Conservation (phyloP, 805 yeast species). For the Ogataea pilisensis region DNA sequence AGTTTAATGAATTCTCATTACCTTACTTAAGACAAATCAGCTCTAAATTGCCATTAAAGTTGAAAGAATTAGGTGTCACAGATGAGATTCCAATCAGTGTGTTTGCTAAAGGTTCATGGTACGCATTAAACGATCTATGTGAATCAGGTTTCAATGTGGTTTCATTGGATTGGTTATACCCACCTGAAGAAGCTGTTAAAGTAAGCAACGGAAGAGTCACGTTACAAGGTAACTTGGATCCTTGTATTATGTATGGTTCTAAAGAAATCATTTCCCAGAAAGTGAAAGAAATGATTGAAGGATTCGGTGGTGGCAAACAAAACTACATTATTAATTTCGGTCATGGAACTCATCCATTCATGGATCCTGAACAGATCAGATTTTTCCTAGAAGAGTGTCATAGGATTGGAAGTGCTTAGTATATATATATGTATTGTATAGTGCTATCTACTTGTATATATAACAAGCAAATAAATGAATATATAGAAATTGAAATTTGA, state of each 20-base stretch:
- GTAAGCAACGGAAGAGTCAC: conserved; percentile 72
- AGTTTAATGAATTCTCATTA: conserved; percentile 81
- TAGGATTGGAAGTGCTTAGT: conserved; percentile 49
- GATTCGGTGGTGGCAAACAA: conserved; percentile 92
- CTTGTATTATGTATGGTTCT: conserved; percentile 90
- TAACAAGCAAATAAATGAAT: background rate
- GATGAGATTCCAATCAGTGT: conserved; percentile 83
- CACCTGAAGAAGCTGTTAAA: conserved; percentile 79
- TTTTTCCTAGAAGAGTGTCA: conserved; percentile 87
- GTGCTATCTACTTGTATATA: no score
- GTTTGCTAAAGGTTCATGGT: conserved; percentile 97
- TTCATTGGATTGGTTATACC: conserved; percentile 90
- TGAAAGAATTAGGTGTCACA: conserved; percentile 63
- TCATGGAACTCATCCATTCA: conserved; percentile 97
- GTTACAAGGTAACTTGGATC: conserved; percentile 93
- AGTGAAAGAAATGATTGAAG: conserved; percentile 82
- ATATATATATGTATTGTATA: background rate
- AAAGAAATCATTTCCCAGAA: conserved; percentile 74
- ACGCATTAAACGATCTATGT: conserved; percentile 82
- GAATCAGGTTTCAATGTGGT: conserved; percentile 78
- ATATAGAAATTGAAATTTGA: no score
- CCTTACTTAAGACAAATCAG: conserved; percentile 84
- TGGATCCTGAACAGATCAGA: conserved; percentile 87
- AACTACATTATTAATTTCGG: conserved; percentile 93
- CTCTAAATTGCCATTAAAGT: conserved; percentile 58